Percentiles rank a stretch among this genome's conserved stretches.
Conservation (phyloP, 2,329 filamentous ascomycete genomes). For the Diaporthe batatas region DNA sequence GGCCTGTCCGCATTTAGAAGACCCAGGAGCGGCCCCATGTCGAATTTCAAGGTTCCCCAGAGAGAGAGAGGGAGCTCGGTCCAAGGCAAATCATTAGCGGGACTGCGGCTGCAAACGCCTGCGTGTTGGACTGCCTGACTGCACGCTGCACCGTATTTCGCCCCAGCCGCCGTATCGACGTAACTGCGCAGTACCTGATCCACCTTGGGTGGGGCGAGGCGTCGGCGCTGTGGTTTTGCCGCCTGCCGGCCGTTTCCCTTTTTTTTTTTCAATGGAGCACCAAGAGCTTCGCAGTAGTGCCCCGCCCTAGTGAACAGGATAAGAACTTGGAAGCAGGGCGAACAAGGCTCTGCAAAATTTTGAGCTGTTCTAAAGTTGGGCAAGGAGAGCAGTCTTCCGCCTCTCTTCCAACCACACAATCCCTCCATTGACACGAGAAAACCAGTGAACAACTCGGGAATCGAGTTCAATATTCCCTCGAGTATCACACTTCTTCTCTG, state of each 20-base stretch:
- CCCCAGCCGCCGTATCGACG: neutral
- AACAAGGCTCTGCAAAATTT: slow-evolving; percentile 38
- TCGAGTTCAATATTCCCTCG: slow-evolving; percentile 15
- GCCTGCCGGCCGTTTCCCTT: neutral
- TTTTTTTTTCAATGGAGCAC: slow-evolving; percentile 18
- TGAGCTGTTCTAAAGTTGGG: slow-evolving; percentile 35
- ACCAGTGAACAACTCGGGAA: slow-evolving; percentile 21
- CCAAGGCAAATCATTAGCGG: slow-evolving; percentile 34
- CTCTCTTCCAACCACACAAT: slow-evolving; percentile 30
- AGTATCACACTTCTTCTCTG: slow-evolving; percentile 10
- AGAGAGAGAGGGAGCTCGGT: slow-evolving; percentile 18
- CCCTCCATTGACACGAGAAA: slow-evolving; percentile 17
- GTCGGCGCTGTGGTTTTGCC: slow-evolving; percentile 30
- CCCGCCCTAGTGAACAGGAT: slow-evolving; percentile 13
- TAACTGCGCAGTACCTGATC: neutral
- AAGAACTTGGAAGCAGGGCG: slow-evolving; percentile 35
- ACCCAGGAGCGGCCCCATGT: slow-evolving; percentile 25
- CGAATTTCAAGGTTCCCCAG: slow-evolving; percentile 34
- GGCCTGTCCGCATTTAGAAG: slow-evolving; percentile 33
- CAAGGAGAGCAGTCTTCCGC: slow-evolving; percentile 19
- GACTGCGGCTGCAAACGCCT: slow-evolving; percentile 13
- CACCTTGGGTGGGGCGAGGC: neutral
- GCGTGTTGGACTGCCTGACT: slow-evolving; percentile 1
- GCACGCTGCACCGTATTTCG: slow-evolving; percentile 1
- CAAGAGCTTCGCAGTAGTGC: neutral